Conservation (phyloP, 345 rosid species). For the Ricinus communis region DNA sequence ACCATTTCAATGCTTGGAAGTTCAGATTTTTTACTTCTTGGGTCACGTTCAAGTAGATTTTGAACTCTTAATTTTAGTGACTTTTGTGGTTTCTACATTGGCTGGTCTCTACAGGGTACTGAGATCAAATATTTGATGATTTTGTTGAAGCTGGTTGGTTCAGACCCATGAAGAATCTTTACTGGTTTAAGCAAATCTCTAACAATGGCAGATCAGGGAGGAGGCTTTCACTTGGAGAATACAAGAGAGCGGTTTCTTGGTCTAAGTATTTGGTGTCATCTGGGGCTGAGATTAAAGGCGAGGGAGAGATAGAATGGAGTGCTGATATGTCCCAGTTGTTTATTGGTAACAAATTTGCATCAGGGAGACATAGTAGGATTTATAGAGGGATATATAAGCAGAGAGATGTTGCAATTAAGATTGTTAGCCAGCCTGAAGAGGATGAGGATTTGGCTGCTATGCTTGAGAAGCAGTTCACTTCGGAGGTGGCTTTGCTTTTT, state of each 20-base stretch:
- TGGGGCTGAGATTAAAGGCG: conserved; percentile 72
- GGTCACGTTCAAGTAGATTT: conserved; percentile 7
- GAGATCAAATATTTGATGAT: conserved; percentile 31
- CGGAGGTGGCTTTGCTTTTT: conserved; percentile 70
- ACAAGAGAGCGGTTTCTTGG: conserved; percentile 70
- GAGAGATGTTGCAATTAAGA: conserved; percentile 71
- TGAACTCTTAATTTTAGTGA: conserved; percentile 10
- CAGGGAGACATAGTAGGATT: conserved; percentile 77
- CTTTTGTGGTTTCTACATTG: conserved; percentile 12
- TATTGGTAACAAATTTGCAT: conserved; percentile 68
- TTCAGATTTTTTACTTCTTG: conserved; percentile 6
- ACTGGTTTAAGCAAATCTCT: conserved; percentile 58
- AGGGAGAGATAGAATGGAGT: conserved; percentile 68
- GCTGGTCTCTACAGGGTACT: conserved; percentile 11
- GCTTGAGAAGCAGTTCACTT: conserved; percentile 68
- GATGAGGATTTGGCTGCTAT: conserved; percentile 57
- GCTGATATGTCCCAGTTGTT: conserved; percentile 79
- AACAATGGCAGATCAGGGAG: conserved; percentile 50
- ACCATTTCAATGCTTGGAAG: conserved; percentile 20
- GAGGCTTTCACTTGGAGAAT: conserved; percentile 68
- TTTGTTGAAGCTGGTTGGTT: conserved; percentile 20
- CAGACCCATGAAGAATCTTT: conserved; percentile 54
- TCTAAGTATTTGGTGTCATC: conserved; percentile 77
- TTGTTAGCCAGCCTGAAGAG: conserved; percentile 72
- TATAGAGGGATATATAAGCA: conserved; percentile 73